Evolutionary conservation across 768 basidiomycete genomes (phyloP).

Genomic region (Russula emetica): DNA sequence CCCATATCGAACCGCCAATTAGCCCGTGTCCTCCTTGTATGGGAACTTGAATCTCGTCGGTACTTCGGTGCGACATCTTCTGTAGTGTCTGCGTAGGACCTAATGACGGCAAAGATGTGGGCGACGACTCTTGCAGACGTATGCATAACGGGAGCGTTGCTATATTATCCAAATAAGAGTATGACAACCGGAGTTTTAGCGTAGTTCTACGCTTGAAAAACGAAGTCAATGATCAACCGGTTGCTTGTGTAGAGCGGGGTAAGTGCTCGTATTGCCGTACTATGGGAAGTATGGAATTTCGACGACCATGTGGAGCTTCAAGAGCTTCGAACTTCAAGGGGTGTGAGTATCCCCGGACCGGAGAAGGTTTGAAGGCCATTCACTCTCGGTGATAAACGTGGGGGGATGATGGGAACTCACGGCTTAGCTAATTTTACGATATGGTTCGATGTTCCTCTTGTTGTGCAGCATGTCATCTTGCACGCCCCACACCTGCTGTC

Average conservation of each 20-base stretch:
- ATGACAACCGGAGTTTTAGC: neutral
- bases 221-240: neutral
- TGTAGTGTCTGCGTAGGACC: neutral
- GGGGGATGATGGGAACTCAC: neutral
- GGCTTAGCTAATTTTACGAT: too few species aligned
- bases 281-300: neutral
- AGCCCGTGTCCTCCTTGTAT: neutral
- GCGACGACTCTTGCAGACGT: neutral
- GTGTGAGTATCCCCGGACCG: neutral
- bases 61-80: neutral
- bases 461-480: too few species aligned
- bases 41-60: neutral
- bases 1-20: neutral
- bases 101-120: constrained; percentile 1
- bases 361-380: neutral
- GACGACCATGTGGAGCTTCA: neutral
- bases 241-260: neutral
- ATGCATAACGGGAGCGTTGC: constrained; percentile 3
- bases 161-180: constrained; percentile 20
- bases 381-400: neutral
- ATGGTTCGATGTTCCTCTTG: too few species aligned
- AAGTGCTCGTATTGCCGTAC: neutral
- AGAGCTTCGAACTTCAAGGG: neutral
- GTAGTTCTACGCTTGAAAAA: neutral
- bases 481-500: neutral